These are phyloP conservation scores for Aspergillus sergii DNA, from an alignment of 2,329 filamentous ascomycete species.

Conservation along the genomic window DNA sequence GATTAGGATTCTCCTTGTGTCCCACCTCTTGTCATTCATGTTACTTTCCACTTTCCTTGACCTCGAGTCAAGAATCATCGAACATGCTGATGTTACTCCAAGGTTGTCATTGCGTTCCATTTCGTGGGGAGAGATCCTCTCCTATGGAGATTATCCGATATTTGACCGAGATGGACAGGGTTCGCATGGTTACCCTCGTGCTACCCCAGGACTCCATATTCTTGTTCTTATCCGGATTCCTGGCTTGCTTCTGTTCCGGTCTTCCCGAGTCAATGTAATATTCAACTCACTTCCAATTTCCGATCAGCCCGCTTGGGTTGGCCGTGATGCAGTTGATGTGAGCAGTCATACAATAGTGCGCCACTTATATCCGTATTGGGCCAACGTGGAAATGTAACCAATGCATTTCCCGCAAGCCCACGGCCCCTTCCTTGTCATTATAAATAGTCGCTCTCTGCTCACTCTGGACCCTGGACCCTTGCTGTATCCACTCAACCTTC, in stretches of 20 bases:
- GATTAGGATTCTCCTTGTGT: no score
- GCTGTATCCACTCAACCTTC: background rate
- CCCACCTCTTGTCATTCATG: no score
- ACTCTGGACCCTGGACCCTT: background rate
- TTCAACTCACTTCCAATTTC: constrained; percentile 6
- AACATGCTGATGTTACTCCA: background rate
- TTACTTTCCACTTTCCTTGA: no score
- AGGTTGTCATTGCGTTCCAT: background rate
- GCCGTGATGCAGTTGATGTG: constrained; percentile 5
- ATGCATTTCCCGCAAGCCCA: background rate
- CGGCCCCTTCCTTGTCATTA: background rate
- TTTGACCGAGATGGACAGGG: constrained; percentile 17
- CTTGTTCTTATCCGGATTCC: background rate
- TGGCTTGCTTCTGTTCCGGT: constrained; percentile 10
- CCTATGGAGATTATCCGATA: constrained; percentile 21
- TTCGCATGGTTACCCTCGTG: background rate
- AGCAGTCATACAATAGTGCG: constrained; percentile 10
- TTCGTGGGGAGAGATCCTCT: background rate
- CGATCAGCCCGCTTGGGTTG: constrained; percentile 5
- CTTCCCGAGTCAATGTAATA: constrained; percentile 10
- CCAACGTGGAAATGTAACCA: background rate
- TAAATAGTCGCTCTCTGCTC: constrained; percentile 6
- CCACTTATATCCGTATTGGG: constrained; percentile 3
- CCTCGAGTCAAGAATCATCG: background rate
- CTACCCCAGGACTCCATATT: constrained; percentile 1